Conservation (phyloP, 441 rosid genomes). For the Pelargonium cotyledonis region DNA sequence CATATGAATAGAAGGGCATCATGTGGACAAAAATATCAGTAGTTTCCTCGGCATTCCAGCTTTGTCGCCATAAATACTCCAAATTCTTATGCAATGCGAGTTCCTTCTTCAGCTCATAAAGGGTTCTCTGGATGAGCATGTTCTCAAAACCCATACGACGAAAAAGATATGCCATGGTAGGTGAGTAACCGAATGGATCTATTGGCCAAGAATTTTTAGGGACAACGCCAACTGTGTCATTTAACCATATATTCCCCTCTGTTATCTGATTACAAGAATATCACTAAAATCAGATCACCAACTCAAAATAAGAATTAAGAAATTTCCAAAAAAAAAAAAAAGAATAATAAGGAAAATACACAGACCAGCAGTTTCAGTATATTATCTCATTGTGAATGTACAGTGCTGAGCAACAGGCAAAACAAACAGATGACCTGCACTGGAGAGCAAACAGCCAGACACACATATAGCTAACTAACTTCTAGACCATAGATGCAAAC, state of each 20-base stretch:
- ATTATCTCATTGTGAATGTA: not conserved
- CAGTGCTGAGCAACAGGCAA: not conserved
- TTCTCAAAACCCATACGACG: conserved; percentile 97
- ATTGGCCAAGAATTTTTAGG: conserved; percentile 98
- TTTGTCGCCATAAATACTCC: conserved; percentile 93
- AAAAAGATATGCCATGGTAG: conserved; percentile 95
- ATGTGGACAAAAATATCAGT: conserved; percentile 94
- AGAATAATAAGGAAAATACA: not conserved
- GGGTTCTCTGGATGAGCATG: conserved; percentile 98
- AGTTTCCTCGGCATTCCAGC: conserved; percentile 87
- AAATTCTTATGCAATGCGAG: conserved; percentile 78
- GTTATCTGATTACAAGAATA: conserved; percentile 45
- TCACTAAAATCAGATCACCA: not conserved
- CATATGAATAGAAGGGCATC: conserved; percentile 99
- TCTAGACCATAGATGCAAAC: too few species aligned
- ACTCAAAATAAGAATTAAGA: not conserved
- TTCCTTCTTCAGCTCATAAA: conserved; percentile 97
- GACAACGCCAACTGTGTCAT: conserved; percentile 76
- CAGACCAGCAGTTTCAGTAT: not conserved
- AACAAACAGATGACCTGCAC: not conserved
- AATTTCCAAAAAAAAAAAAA: not conserved
- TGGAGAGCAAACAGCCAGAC: too few species aligned
- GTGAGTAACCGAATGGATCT: conserved; percentile 97
- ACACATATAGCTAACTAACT: too few species aligned
- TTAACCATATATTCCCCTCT: conserved; percentile 95